Evolutionary conservation across 139 green algal species (phyloP), one percentile per base, ranked within the genome.

Genomic region (Asterochloris sp.): DNA sequence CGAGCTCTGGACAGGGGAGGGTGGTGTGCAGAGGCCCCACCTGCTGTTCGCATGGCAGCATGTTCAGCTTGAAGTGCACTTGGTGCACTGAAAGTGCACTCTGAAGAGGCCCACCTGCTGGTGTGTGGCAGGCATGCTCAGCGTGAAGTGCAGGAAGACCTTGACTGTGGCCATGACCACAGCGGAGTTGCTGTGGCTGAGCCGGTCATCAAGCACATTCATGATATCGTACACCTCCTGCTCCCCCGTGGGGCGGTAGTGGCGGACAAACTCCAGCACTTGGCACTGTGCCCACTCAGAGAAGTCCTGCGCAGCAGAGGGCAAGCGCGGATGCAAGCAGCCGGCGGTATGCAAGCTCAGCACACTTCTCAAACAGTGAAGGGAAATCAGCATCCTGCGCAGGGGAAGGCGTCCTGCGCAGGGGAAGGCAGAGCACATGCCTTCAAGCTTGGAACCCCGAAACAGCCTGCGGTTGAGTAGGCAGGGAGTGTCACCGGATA

Each of bases 211-310:
- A 63, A 99, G 89, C 26, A 92, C 88, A 85, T 99, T 98, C 85
- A 99, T 92, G 78, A 99, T 89, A 86, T 98, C 96, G 85, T 96
- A 99, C 69, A 95, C 92, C 86, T 99, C 96, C 16, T 90, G 83
- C 87, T 96, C 92, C 11, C 54, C 69, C 28, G 79, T 76, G 13
- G 96, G 93, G 61, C 77, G 69, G 87, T 98, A 99, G 29, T 84
- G 73, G 0, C 84, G 69, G 12, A 92, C 92, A 14, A 89, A 74
- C 74, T 98, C 94, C 82, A 99, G 87, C 21, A 98, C 92, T 78
- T 94, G 86, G 88, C 96, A 98, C 85, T 99, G 96, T 21, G 87
- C 88, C 94, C 94, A 99, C 84, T 99, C 96, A 60, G 83, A 94
- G 80, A 98, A 98, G 47, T 97, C 92, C 86, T 93, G 89, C 69